These are phyloP conservation scores for Coemansia sp. DNA, from an alignment of 192 early-diverging fungal species.

Conservation along the genomic window DNA sequence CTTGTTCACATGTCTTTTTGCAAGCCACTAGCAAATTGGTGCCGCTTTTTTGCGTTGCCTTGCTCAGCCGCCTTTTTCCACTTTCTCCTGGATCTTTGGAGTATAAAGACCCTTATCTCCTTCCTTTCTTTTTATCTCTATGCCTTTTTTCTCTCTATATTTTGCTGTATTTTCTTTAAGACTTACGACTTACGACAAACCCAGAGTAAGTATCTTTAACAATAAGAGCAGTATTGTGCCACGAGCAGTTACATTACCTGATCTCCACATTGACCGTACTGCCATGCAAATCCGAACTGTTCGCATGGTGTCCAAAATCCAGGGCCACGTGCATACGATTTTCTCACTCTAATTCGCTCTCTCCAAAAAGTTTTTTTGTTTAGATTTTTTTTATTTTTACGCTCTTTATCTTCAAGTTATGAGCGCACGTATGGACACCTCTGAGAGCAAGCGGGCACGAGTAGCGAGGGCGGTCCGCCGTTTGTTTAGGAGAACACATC, in stretches of 20 bases:
- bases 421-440: background rate
- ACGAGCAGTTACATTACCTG: background rate
- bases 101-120: background rate
- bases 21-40: background rate
- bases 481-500: background rate
- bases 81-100: background rate
- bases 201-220: background rate
- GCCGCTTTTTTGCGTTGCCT: background rate
- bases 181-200: background rate
- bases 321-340: background rate
- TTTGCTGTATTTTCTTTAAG: background rate
- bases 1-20: no score
- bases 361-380: background rate
- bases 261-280: background rate
- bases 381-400: background rate
- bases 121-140: background rate
- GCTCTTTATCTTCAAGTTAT: background rate
- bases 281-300: background rate
- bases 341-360: background rate
- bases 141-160: background rate
- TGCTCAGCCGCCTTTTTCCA: background rate
- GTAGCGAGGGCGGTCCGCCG: background rate
- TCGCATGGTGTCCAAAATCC: background rate
- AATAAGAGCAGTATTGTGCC: background rate
- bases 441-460: background rate